Percentiles rank a stretch among this genome's conserved stretches.
phyloP scores from a whole-genome alignment of 495 filamentous ascomycete genomes.

The Xylaria grammica region DNA sequence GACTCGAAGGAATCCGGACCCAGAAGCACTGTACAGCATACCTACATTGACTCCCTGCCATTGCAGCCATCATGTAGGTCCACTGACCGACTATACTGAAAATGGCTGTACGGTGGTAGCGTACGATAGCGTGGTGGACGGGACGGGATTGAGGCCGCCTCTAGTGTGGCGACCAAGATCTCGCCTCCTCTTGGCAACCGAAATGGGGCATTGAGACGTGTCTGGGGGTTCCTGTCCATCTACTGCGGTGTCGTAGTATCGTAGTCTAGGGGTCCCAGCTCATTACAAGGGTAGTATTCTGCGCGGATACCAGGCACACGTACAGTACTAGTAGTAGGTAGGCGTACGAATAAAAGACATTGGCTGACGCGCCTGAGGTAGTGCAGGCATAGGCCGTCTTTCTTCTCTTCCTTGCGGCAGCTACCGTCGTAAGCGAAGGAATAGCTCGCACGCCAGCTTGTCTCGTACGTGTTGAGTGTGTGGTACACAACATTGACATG shows the following conservation, averaged over 20 bases:
- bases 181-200: slow-evolving; percentile 16
- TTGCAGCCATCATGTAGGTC: slow-evolving; percentile 6
- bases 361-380: slow-evolving; percentile 16
- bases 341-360: background rate
- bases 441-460: too few relatives aligned
- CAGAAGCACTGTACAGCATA: background rate
- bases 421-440: too few relatives aligned
- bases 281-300: slow-evolving; percentile 6
- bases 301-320: slow-evolving; percentile 4
- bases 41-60: slow-evolving; percentile 9
- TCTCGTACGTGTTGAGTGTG: background rate
- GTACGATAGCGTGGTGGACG: slow-evolving; percentile 4
- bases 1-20: background rate
- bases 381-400: too few relatives aligned
- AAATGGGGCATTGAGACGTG: slow-evolving; percentile 9
- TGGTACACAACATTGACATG: background rate
- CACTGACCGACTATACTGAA: background rate
- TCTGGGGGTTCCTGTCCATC: slow-evolving; percentile 2
- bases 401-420: too few relatives aligned
- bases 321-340: too few relatives aligned
- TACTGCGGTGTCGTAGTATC: too few relatives aligned
- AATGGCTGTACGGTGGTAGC: background rate
- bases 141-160: slow-evolving; percentile 16
- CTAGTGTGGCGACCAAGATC: slow-evolving; percentile 19
- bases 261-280: slow-evolving; percentile 1